Base-by-base conservation (phyloP, 1,284 basidiomycete genomes). In the Trichosporon faecale region DNA sequence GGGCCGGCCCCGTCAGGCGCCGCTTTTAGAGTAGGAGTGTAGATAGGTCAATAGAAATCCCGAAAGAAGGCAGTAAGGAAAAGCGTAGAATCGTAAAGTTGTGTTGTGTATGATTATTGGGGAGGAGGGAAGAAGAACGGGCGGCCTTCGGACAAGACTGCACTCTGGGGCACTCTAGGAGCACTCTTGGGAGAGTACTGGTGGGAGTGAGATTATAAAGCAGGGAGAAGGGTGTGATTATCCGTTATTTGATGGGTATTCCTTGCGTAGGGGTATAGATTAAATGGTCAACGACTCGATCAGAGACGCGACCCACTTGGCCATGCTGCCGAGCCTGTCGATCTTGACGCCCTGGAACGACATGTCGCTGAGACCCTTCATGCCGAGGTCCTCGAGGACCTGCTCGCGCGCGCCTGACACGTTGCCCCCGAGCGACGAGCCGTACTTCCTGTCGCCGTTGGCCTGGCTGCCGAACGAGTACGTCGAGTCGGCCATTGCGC, bases 381-480 rank as follows among this genome's bases (percentile, higher is more conserved):
- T 79, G 27, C 81, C 80, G 25, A 81, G 64, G 65, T 83, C 81
- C 14, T 83, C 81, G 57, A 83, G 71, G 1, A 82, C 74, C 60
- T 76, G 75, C 57, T 79, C 79, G 64, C 77, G 70, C n/a, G 73
- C 57, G 33, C 74, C 68, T 2, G 67, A 63, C 9, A 60, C 57
- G 52, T 44, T 64, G 7, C 25, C 21, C 7, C 25, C 31, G 6
- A 57, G 65, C 21, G 52, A 55, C 21, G 65, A 23, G 29, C 29
- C 44, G 33, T 29, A 44, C 21, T 37, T 63, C 40, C 71, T 52
- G 55, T 71, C 60, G 61, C 65, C 72, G 46, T 70, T 68, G 6
- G 73, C 66, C 11, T 52, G 49, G 21, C 66, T 57, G 6, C 79
- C 76, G 73, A 82, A 79, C 4, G 73, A 73, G 70, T 81, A 82